Evolutionary conservation across 352 stramenopile species (phyloP).

Genomic region (Pythium sp.): DNA sequence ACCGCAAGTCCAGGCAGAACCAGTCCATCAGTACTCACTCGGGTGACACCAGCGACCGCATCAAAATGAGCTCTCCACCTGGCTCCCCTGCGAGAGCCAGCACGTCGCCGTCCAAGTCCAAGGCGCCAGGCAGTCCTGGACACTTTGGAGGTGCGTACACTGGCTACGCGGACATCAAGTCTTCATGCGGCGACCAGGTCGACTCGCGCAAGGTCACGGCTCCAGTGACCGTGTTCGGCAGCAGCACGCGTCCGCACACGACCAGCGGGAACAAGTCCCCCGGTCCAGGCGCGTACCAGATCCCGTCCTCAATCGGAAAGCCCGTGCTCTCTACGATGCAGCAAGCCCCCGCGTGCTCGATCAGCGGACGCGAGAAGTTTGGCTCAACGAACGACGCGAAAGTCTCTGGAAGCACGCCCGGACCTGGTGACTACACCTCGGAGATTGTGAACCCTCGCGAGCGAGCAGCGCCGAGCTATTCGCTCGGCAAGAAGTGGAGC

Average conservation of each 20-base stretch:
- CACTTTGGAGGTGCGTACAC: slow-evolving; percentile 26
- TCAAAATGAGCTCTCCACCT: slow-evolving; percentile 24
- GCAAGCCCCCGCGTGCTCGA: slow-evolving; percentile 52
- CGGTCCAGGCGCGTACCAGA: slow-evolving; percentile 61
- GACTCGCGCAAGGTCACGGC: slow-evolving; percentile 74
- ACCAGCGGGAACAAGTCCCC: slow-evolving; percentile 55
- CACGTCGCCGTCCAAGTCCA: slow-evolving; percentile 42
- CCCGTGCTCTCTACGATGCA: slow-evolving; percentile 65
- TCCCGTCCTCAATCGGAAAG: slow-evolving; percentile 69
- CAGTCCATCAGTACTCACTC: not conserved
- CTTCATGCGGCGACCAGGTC: slow-evolving; percentile 62
- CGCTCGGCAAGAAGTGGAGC: slow-evolving; percentile 75
- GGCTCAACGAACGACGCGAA: slow-evolving; percentile 61
- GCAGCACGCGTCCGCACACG: slow-evolving; percentile 46
- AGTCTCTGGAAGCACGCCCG: slow-evolving; percentile 38
- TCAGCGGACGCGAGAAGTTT: slow-evolving; percentile 79
- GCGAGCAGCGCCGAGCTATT: slow-evolving; percentile 58
- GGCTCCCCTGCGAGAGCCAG: slow-evolving; percentile 28
- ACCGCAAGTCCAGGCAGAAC: slow-evolving; percentile 1
- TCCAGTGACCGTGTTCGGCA: slow-evolving; percentile 63
- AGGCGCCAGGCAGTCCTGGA: slow-evolving; percentile 27
- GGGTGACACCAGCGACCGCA: not conserved
- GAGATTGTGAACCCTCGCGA: slow-evolving; percentile 70
- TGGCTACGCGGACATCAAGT: slow-evolving; percentile 67
- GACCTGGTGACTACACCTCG: slow-evolving; percentile 64